These are phyloP conservation scores for Citrus inodora DNA, from an alignment of 345 rosid genomes.

Conservation along the genomic window DNA sequence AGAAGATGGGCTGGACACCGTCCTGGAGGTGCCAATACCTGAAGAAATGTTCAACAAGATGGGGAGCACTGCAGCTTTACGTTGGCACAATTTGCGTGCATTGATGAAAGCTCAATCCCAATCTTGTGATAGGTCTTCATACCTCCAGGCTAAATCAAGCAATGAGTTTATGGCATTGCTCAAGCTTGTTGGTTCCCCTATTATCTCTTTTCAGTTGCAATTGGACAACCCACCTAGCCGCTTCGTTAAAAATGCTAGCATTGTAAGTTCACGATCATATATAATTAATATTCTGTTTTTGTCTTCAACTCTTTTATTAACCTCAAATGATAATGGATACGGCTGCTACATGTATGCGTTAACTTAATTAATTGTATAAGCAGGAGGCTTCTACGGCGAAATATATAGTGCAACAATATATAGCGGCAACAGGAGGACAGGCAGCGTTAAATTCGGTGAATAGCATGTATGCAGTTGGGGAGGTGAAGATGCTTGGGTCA, in stretches of 20 bases:
- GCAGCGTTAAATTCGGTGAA: slow-evolving; percentile 48
- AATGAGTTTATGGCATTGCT: slow-evolving; percentile 86
- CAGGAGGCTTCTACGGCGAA: slow-evolving; percentile 86
- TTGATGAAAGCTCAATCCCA: slow-evolving; percentile 63
- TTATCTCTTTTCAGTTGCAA: slow-evolving; percentile 70
- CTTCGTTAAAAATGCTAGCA: slow-evolving; percentile 50
- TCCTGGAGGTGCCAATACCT: slow-evolving; percentile 74
- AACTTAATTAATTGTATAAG: background rate
- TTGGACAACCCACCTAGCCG: slow-evolving; percentile 42
- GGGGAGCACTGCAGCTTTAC: slow-evolving; percentile 52
- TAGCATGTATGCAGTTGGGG: slow-evolving; percentile 89
- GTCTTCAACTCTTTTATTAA: too few species aligned
- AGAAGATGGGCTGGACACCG: slow-evolving; percentile 59
- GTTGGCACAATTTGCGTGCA: slow-evolving; percentile 79
- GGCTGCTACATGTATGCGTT: too few species aligned
- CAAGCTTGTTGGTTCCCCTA: slow-evolving; percentile 90
- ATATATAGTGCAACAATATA: slow-evolving; percentile 80
- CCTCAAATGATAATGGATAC: too few species aligned
- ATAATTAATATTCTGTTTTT: too few species aligned
- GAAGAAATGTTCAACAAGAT: slow-evolving; percentile 69
- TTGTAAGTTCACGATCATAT: slow-evolving; percentile 37
- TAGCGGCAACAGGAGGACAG: slow-evolving; percentile 82
- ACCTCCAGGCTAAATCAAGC: slow-evolving; percentile 67
- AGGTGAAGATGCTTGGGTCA: slow-evolving; percentile 78
- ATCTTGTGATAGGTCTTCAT: slow-evolving; percentile 23